phyloP scores from a whole-genome alignment of 371 early-diverging fungal species.

The Mortierella sp. region DNA sequence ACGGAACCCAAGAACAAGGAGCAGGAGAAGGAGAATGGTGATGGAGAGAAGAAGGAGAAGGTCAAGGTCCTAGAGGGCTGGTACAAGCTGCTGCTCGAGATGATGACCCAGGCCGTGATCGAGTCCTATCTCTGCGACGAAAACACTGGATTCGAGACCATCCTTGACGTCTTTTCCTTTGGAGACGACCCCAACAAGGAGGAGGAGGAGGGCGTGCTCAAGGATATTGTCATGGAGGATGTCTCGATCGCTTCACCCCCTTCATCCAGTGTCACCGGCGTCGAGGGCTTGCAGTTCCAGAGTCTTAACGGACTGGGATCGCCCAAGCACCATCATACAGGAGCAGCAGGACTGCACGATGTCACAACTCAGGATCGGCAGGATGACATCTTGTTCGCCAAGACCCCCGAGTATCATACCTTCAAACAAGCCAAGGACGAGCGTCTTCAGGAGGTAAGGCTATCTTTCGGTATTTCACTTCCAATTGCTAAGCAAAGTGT shows the following conservation, averaged over 20 bases:
- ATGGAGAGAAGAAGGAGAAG: constrained; percentile 21
- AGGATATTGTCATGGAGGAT: constrained; percentile 17
- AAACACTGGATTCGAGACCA: constrained; percentile 66
- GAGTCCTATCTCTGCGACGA: constrained; percentile 73
- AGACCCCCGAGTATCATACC: constrained; percentile 36
- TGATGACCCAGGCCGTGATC: constrained; percentile 73
- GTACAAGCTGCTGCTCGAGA: constrained; percentile 69
- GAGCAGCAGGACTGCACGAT: constrained; percentile 26
- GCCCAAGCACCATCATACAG: constrained; percentile 9
- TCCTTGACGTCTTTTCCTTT: constrained; percentile 72
- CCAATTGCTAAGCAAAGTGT: no score
- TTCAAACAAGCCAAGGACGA: constrained; percentile 42
- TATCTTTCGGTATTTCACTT: not conserved
- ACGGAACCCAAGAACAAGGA: constrained; percentile 9
- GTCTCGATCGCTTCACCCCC: not conserved
- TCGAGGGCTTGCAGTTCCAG: constrained; percentile 44
- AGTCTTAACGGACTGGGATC: constrained; percentile 22
- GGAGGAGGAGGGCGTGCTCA: not conserved
- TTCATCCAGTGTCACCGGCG: constrained; percentile 7
- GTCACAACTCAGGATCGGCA: constrained; percentile 55
- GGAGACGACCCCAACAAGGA: constrained; percentile 67
- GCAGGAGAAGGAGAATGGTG: constrained; percentile 23
- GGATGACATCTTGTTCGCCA: constrained; percentile 53
- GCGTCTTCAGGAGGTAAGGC: constrained; percentile 55
- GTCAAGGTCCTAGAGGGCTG: constrained; percentile 67